Base-by-base conservation (phyloP, 2,329 filamentous ascomycete genomes). In the Microdochium bolleyi region DNA sequence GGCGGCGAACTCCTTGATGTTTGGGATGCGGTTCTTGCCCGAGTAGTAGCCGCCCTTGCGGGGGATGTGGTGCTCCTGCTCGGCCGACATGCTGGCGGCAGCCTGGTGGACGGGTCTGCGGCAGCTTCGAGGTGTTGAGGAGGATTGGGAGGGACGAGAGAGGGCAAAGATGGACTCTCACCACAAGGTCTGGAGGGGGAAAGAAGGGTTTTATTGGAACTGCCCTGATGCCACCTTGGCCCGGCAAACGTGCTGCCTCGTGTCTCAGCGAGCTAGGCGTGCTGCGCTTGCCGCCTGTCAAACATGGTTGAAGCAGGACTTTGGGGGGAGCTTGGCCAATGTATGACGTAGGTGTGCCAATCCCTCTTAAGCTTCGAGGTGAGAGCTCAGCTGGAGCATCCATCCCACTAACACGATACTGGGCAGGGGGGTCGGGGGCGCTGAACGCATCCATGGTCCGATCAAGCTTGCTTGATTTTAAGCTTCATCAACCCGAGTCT, bases 1-100 rank as follows among this genome's bases (percentile, higher is more conserved):
- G 51, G 88, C 80, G 59, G 96, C 79, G 59, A 96, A 95, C 67
- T 92, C 82, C 64, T 87, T 84, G 59, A 96, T 87, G 53, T 90
- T 96, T 7, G 92, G 92, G 51, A 97, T 84, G 24, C 88, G 88
- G 67, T 96, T 95, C 54, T 70, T 71, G 51, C 86, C 90, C 27
- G 88, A 92, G 75, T 95, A 96, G 66, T 91, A 87, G 5, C 60
- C 62, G 24, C 37, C 25, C 41, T 22, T 21, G 5, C 52, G 58
- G 7, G 62, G 63, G n/a, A 51, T 53, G 11, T 57, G 54, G 14
- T 65, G 63, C 24, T 67, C 51, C 49, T 64, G 52, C 44, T 64
- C 60, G 9, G 58, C 57, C 21, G 63, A 61, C 64, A 67, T 67
- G 32, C 44, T 41, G 54, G 38, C 8, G 51, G 49, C 48, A 57